Base-by-base conservation (phyloP, 2,329 filamentous ascomycete genomes). In the Nemania sp. region DNA sequence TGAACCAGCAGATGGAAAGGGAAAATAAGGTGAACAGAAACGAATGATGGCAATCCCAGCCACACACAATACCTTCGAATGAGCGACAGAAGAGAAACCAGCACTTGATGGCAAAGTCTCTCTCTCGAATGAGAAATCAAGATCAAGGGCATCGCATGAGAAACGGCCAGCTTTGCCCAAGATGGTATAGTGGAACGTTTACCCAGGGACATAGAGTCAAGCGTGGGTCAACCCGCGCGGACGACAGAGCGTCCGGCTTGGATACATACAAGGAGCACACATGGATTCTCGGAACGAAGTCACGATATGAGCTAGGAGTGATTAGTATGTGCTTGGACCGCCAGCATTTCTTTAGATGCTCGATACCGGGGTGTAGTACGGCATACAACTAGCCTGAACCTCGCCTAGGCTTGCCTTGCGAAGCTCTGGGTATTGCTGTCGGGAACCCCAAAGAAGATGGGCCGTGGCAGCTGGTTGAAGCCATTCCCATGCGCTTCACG, bases 1-100 rank as follows among this genome's bases (percentile, higher is more conserved):
- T 70, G 72, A 70, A 67, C 69, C 69, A 69, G 66, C 66, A 70
- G 69, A 68, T 67, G 61, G 62, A 61, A 57, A 60, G 63, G 54
- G 60, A 53, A 63, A 62, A 53, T 54, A 60, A 62, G 63, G 64
- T 65, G 66, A 68, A 69, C 61, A 67, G 66, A 69, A 70, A 71
- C 67, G 67, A 66, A 66, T 53, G 57, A 62, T 61, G 36, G 52
- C 53, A 55, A 54, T 57, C 61, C 59, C 57, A 60, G 57, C 61
- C 59, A 63, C 63, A 50, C 58, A 53, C 54, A 61, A 54, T 61
- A 58, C 63, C 62, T 61, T 63, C 63, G 61, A 64, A 60, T 57
- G 63, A 65, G 66, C 39, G 22, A 34, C 39, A 49, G 55, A 46
- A 63, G 66, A 66, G 46, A 61, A 65, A 63, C 62, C 61, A 64